Percentiles rank a stretch among this genome's conserved stretches.
These are phyloP conservation scores for Cercospora sesami DNA, from an alignment of 2,329 filamentous ascomycete species.

Conservation along the genomic window DNA sequence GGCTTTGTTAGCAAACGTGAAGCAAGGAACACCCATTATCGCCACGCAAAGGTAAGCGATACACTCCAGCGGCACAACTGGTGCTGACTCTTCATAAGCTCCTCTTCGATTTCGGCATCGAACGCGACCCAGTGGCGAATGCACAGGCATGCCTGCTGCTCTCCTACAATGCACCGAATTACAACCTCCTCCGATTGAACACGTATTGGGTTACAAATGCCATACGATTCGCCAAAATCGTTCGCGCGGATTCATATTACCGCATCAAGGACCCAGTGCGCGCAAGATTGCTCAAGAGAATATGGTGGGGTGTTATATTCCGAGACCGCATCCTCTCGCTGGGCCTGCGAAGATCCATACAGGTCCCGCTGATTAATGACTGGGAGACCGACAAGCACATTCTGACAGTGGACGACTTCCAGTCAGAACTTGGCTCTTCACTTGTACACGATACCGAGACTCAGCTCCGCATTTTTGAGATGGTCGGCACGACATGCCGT, in stretches of 20 bases:
- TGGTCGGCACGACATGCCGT: slow-evolving; percentile 23
- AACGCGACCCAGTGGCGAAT: slow-evolving; percentile 24
- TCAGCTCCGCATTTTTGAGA: slow-evolving; percentile 28
- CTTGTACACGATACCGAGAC: slow-evolving; percentile 28
- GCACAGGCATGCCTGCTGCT: slow-evolving; percentile 27
- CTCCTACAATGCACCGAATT: slow-evolving; percentile 27
- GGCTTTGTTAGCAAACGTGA: slow-evolving; percentile 29
- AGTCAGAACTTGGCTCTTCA: slow-evolving; percentile 24
- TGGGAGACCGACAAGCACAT: slow-evolving; percentile 28
- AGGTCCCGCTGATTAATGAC: slow-evolving; percentile 20
- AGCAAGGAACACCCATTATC: slow-evolving; percentile 26
- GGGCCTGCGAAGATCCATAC: slow-evolving; percentile 23
- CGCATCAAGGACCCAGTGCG: slow-evolving; percentile 23
- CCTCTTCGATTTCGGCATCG: slow-evolving; percentile 27
- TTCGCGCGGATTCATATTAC: slow-evolving; percentile 24
- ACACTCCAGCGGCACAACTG: too few species aligned
- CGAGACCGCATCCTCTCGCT: slow-evolving; percentile 27
- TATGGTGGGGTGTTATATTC: slow-evolving; percentile 30
- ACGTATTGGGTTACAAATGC: slow-evolving; percentile 30
- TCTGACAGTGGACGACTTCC: slow-evolving; percentile 24
- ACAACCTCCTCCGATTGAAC: slow-evolving; percentile 28
- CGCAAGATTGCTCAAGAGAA: slow-evolving; percentile 24
- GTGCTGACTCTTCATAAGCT: slow-evolving; percentile 19
- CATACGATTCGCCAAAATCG: slow-evolving; percentile 27
- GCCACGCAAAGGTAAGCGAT: slow-evolving; percentile 23